phyloP scores from a whole-genome alignment of 345 rosid genomes.

The Erysimum cheiranthoides region DNA sequence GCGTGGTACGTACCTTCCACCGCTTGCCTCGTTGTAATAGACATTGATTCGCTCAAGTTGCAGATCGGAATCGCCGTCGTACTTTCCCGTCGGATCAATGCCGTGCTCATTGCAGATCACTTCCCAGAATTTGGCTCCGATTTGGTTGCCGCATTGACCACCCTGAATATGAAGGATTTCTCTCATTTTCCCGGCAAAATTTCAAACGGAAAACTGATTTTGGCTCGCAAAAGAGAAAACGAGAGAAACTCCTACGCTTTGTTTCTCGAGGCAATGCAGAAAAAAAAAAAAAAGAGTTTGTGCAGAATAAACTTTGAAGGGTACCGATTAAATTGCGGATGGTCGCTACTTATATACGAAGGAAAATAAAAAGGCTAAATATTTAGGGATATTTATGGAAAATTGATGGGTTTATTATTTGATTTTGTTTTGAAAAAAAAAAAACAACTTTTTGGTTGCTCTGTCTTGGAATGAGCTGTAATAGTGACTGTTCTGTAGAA shows the following conservation, averaged over 20 bases:
- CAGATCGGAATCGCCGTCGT: constrained; percentile 60
- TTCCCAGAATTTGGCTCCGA: constrained; percentile 96
- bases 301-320: constrained; percentile 4
- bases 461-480: constrained; percentile 33
- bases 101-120: constrained; percentile 94
- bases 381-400: constrained; percentile 31
- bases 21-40: constrained; percentile 45
- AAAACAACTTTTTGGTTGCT: background rate
- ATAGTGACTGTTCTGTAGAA: constrained; percentile 25
- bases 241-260: background rate
- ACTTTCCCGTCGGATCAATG: constrained; percentile 72
- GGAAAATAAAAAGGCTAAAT: too few species aligned
- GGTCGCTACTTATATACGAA: background rate
- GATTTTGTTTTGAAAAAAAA: background rate
- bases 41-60: constrained; percentile 75
- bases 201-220: constrained; percentile 2
- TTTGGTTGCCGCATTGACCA: constrained; percentile 94
- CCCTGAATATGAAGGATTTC: constrained; percentile 94
- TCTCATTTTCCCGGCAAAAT: constrained; percentile 59
- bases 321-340: constrained; percentile 13
- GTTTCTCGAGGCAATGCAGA: constrained; percentile 17
- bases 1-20: constrained; percentile 44
- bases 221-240: constrained; percentile 4
- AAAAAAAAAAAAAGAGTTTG: background rate
- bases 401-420: background rate